phyloP scores from a whole-genome alignment of 2,329 filamentous ascomycete species.

The Sphaerulina vaccinii region DNA sequence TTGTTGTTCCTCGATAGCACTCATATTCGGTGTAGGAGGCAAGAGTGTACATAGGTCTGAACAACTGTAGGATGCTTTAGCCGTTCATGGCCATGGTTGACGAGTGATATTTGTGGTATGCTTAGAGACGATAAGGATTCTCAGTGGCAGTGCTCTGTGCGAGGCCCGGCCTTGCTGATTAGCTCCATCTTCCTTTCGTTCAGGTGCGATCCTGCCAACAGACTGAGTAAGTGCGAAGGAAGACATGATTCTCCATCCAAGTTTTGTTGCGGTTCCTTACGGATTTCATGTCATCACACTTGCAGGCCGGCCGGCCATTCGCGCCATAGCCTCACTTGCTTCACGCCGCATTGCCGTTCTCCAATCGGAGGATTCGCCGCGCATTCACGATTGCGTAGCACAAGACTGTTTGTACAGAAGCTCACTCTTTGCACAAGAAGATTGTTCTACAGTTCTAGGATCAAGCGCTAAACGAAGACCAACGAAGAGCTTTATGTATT shows the following conservation, averaged over 20 bases:
- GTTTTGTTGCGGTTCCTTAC: background rate
- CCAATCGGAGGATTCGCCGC: no score
- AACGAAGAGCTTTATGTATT: no score
- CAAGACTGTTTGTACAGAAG: no score
- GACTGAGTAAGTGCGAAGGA: background rate
- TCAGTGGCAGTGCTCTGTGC: background rate
- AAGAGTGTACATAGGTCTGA: background rate
- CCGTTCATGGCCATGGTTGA: background rate
- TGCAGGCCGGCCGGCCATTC: background rate
- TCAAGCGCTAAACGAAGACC: no score
- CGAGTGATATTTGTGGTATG: background rate
- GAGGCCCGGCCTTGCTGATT: no score
- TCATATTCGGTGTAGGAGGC: background rate
- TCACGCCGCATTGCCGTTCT: background rate
- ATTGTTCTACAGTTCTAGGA: no score
- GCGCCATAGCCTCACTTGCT: slow-evolving; percentile 1
- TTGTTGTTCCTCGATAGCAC: background rate
- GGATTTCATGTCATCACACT: background rate
- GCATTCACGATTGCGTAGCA: no score
- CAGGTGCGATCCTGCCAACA: background rate
- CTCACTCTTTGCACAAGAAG: no score
- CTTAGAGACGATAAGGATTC: background rate
- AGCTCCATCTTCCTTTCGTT: background rate
- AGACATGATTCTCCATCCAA: background rate
- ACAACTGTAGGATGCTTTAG: background rate